These are phyloP conservation scores for Macrophomina tecta DNA, from an alignment of 2,329 filamentous ascomycete species.

Conservation along the genomic window DNA sequence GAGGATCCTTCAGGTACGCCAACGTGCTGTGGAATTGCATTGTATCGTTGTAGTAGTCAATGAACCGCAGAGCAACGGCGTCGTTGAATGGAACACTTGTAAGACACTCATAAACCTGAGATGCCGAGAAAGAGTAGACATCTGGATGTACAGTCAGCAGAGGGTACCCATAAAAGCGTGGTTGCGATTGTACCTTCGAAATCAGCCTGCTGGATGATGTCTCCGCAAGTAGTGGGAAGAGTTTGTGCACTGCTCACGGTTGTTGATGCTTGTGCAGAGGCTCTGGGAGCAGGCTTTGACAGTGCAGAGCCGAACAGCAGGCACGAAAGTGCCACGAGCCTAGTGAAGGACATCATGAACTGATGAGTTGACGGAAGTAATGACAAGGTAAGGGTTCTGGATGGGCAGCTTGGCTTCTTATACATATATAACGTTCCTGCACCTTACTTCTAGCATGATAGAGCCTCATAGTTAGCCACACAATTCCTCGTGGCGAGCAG, in stretches of 20 bases:
- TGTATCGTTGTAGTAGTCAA: constrained; percentile 54
- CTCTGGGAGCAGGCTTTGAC: neutral
- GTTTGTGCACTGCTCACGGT: neutral
- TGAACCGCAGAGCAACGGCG: constrained; percentile 51
- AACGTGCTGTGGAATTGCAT: constrained; percentile 54
- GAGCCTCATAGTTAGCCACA: neutral
- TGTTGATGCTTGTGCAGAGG: neutral
- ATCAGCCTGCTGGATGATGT: constrained; percentile 13
- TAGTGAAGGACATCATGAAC: neutral
- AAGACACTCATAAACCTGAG: constrained; percentile 49
- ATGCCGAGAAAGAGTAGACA: constrained; percentile 30
- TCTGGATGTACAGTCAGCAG: neutral
- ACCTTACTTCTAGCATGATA: neutral
- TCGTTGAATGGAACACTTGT: constrained; percentile 53
- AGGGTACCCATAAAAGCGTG: no score
- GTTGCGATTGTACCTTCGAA: neutral
- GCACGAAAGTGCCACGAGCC: neutral
- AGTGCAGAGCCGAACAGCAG: neutral
- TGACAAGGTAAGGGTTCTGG: neutral
- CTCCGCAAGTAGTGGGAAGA: neutral
- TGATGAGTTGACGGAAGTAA: neutral
- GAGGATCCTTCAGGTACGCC: constrained; percentile 49
- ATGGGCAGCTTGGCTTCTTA: neutral
- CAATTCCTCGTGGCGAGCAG: no score
- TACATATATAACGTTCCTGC: neutral